Percentiles rank a stretch among this genome's conserved stretches.
Conservation (phyloP, 1,284 basidiomycete species). For the Agroathelia rolfsii region DNA sequence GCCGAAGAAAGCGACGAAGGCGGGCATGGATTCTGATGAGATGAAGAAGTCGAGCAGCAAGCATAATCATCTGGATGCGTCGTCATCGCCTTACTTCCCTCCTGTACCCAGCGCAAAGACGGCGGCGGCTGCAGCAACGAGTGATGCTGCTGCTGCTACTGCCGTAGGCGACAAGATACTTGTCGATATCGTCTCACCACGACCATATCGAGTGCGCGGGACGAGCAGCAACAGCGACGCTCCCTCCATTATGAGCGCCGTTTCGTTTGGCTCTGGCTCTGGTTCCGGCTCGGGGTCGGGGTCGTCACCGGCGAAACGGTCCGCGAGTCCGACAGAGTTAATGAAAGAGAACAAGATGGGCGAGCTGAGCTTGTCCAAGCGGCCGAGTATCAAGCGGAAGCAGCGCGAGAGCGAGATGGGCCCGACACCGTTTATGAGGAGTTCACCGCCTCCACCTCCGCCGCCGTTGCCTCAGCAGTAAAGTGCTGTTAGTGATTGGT, state of each 20-base stretch:
- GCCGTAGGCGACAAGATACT: slow-evolving; percentile 2
- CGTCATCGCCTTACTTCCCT: too few relatives aligned
- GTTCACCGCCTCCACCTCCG: neutral
- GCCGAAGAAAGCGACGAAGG: slow-evolving; percentile 3
- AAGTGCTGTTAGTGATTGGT: neutral
- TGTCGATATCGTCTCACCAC: slow-evolving; percentile 4
- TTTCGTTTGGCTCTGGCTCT: slow-evolving; percentile 6
- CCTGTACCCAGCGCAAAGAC: slow-evolving; percentile 5
- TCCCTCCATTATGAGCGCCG: slow-evolving; percentile 10
- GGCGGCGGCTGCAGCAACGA: too few relatives aligned
- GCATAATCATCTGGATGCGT: too few relatives aligned
- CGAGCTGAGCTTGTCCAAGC: slow-evolving; percentile 46
- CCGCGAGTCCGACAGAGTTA: slow-evolving; percentile 63
- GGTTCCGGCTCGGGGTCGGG: slow-evolving; percentile 15
- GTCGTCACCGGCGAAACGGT: slow-evolving; percentile 44
- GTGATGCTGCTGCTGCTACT: too few relatives aligned
- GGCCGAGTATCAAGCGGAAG: slow-evolving; percentile 55
- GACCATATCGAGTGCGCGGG: too few relatives aligned
- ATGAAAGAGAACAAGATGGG: slow-evolving; percentile 50
- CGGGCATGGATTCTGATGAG: too few relatives aligned
- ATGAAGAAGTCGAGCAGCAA: too few relatives aligned
- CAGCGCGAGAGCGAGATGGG: slow-evolving; percentile 13
- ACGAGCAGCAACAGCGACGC: slow-evolving; percentile 11
- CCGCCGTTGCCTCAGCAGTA: neutral
- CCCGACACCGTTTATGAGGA: neutral